Percentiles rank a stretch among this genome's conserved stretches.
Evolutionary conservation across 805 yeast species (phyloP).

Genomic region (Yamadazyma endophytica): DNA sequence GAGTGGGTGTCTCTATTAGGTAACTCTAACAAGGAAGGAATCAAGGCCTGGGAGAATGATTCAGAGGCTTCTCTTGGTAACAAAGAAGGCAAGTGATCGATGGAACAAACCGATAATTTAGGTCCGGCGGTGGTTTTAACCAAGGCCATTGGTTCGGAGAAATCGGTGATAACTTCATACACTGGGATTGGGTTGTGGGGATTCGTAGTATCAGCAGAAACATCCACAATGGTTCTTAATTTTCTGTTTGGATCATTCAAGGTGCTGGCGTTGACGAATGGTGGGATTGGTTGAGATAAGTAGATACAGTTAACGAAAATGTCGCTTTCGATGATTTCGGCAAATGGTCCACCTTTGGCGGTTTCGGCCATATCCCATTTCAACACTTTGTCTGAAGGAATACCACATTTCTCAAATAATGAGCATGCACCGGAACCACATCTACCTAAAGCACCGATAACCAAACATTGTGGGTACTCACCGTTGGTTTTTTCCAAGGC

Average conservation of each 20-base stretch:
- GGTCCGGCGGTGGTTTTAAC: slow-evolving; percentile 82
- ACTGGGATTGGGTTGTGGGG: slow-evolving; percentile 98
- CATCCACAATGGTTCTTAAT: slow-evolving; percentile 91
- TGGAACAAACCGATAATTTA: slow-evolving; percentile 84
- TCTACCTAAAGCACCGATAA: slow-evolving; percentile 97
- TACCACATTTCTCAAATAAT: slow-evolving; percentile 73
- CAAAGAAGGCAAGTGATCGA: slow-evolving; percentile 93
- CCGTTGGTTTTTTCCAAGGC: slow-evolving; percentile 61
- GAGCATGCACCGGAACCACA: slow-evolving; percentile 98
- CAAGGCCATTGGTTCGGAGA: slow-evolving; percentile 82
- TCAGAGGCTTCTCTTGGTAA: slow-evolving; percentile 98
- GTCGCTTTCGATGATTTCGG: slow-evolving; percentile 83
- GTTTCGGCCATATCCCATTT: slow-evolving; percentile 99
- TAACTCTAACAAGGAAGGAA: slow-evolving; percentile 84
- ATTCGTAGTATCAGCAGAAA: slow-evolving; percentile 97
- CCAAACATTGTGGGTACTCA: slow-evolving; percentile 70
- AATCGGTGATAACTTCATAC: slow-evolving; percentile 83
- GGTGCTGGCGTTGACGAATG: slow-evolving; percentile 70
- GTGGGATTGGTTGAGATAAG: slow-evolving; percentile 88
- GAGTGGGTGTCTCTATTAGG: slow-evolving; percentile 79
- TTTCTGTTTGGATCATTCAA: slow-evolving; percentile 68
- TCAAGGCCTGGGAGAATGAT: slow-evolving; percentile 77
- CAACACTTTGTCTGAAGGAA: slow-evolving; percentile 76
- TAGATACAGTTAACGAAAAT: slow-evolving; percentile 95
- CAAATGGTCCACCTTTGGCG: slow-evolving; percentile 94